A percentile compares a stretch with the other conserved stretches of the same genome.
Evolutionary conservation across 2,329 filamentous ascomycete species (phyloP).

Genomic region (Pyrenophora graminea): DNA sequence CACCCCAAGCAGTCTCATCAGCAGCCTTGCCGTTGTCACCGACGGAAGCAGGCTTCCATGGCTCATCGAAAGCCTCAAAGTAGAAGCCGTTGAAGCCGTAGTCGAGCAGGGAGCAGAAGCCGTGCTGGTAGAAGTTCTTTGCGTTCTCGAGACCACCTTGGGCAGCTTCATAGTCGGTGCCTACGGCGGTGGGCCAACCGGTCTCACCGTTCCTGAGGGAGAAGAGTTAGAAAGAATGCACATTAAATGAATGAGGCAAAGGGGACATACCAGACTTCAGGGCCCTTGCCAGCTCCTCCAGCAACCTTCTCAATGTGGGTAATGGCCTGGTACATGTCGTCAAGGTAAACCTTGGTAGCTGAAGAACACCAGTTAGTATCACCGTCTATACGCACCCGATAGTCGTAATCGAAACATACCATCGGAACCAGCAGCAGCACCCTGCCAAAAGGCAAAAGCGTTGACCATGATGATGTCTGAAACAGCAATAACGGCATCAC

Average conservation of each 20-base stretch:
- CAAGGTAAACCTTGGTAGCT: constrained; percentile 60
- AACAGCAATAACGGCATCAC: constrained; percentile 65
- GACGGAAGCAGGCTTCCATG: constrained; percentile 67
- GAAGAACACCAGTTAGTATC: neutral
- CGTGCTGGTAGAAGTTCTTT: constrained; percentile 62
- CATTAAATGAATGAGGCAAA: too few relatives aligned
- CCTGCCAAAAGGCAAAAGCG: constrained; percentile 76
- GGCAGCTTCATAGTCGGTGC: constrained; percentile 65
- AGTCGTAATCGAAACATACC: constrained; percentile 47
- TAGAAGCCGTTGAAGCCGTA: constrained; percentile 73
- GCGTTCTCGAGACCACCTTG: constrained; percentile 64
- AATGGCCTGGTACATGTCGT: constrained; percentile 68
- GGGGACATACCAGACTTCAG: constrained; percentile 59
- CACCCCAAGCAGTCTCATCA: constrained; percentile 72
- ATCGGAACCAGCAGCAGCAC: constrained; percentile 60
- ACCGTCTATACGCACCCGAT: neutral
- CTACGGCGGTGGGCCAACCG: constrained; percentile 49
- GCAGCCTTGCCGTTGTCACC: constrained; percentile 65
- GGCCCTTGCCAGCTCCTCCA: constrained; percentile 55
- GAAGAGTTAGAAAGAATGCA: too few relatives aligned
- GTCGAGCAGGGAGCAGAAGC: constrained; percentile 65
- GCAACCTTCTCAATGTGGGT: constrained; percentile 64
- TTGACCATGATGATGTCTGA: constrained; percentile 69
- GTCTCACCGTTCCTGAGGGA: constrained; percentile 21
- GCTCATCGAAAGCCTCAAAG: constrained; percentile 75